Evolutionary conservation across 768 basidiomycete species (phyloP).

Genomic region (Macrocybe gigantea): DNA sequence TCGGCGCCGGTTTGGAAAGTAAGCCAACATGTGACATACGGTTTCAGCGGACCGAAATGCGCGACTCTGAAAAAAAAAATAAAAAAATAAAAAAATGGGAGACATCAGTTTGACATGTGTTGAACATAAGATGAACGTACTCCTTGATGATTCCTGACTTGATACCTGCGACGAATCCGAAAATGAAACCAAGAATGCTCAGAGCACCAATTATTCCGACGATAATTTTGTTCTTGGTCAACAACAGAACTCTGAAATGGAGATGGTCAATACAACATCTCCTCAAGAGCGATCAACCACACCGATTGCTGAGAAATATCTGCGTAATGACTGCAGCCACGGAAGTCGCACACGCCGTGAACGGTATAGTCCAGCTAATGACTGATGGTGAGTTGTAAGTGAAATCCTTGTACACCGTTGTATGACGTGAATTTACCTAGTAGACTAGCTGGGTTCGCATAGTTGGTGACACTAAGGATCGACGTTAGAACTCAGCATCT

Average conservation of each 20-base stretch:
- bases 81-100: not conserved
- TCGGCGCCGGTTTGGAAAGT: constrained; percentile 39
- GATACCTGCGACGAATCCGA: constrained; percentile 38
- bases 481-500: constrained; percentile 6
- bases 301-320: constrained; percentile 41
- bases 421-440: constrained; percentile 15
- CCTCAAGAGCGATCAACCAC: constrained; percentile 6
- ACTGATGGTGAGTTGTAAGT: constrained; percentile 13
- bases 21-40: constrained; percentile 41
- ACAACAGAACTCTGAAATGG: constrained; percentile 22
- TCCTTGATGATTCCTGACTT: constrained; percentile 33
- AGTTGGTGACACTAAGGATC: constrained; percentile 32
- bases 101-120: not conserved
- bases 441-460: constrained; percentile 29
- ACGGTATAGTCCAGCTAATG: constrained; percentile 44
- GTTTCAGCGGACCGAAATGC: constrained; percentile 33
- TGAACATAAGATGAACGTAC: constrained; percentile 21
- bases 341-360: constrained; percentile 41
- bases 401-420: too few relatives aligned
- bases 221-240: constrained; percentile 30
- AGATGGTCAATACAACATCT: not conserved
- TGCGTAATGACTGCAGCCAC: constrained; percentile 47
- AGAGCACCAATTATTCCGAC: constrained; percentile 28
- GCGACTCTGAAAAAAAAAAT: constrained; percentile 24
- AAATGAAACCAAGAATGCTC: constrained; percentile 32